These are phyloP conservation scores for Abrus pulchellus DNA, from an alignment of 306 rosid species.

Conservation along the genomic window DNA sequence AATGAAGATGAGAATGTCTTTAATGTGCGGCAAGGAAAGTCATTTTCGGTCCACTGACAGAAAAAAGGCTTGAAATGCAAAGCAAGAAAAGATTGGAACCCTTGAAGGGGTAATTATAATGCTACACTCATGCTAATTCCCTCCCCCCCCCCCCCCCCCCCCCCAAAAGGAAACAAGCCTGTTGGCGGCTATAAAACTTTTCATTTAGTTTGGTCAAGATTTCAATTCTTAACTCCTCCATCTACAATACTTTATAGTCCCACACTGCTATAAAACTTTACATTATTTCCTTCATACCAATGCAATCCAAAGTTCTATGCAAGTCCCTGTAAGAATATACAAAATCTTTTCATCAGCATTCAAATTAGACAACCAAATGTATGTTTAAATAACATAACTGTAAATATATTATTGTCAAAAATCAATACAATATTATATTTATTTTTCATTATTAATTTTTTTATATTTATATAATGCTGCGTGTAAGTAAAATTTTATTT, in stretches of 20 bases:
- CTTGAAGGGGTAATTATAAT: neutral
- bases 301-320: too few species aligned
- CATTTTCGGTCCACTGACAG: neutral
- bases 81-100: neutral
- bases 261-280: too few species aligned
- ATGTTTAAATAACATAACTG: too few species aligned
- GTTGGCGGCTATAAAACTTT: neutral
- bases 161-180: neutral
- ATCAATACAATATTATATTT: neutral
- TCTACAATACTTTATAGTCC: too few species aligned
- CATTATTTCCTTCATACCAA: too few species aligned
- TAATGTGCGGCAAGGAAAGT: neutral
- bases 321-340: too few species aligned
- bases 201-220: neutral
- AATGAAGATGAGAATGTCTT: neutral
- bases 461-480: neutral
- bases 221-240: neutral
- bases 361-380: too few species aligned
- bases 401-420: neutral
- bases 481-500: too few species aligned
- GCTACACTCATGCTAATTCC: constrained; percentile 2
- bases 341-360: too few species aligned
- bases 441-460: neutral
- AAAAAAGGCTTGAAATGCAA: constrained; percentile 18
- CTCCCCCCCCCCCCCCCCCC: neutral